These are phyloP conservation scores for Trypanosomatidae sp. DNA, from an alignment of 208 protist species.

Conservation along the genomic window DNA sequence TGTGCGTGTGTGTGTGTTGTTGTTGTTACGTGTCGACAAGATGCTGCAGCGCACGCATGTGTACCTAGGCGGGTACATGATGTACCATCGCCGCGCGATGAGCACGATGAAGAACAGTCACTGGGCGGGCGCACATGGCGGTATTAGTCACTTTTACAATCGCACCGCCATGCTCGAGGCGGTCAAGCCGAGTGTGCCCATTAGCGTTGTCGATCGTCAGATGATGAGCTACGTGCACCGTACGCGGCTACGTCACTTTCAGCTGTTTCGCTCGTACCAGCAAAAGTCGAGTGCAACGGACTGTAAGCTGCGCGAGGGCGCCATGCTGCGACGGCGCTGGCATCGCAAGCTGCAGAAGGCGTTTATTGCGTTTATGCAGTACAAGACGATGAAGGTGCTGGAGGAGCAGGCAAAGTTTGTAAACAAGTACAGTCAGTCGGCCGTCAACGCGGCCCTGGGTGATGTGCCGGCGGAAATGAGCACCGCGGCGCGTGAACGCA, in stretches of 20 bases:
- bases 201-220: slow-evolving; percentile 64
- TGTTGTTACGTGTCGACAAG: background rate
- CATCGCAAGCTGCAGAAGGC: slow-evolving; percentile 73
- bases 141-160: slow-evolving; percentile 78
- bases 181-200: slow-evolving; percentile 44
- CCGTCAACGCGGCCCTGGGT: slow-evolving; percentile 74
- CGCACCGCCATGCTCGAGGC: slow-evolving; percentile 73
- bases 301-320: slow-evolving; percentile 71
- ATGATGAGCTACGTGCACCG: slow-evolving; percentile 87
- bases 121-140: slow-evolving; percentile 64
- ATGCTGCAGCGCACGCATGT: slow-evolving; percentile 29
- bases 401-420: slow-evolving; percentile 81
- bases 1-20: background rate
- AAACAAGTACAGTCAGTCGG: slow-evolving; percentile 71
- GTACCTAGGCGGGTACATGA: slow-evolving; percentile 62
- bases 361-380: slow-evolving; percentile 87
- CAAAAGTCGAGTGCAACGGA: slow-evolving; percentile 80
- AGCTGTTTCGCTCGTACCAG: slow-evolving; percentile 84
- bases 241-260: slow-evolving; percentile 67
- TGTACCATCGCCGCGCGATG: slow-evolving; percentile 84
- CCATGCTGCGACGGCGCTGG: slow-evolving; percentile 77
- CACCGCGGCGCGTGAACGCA: slow-evolving; percentile 16
- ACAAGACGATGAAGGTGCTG: slow-evolving; percentile 84
- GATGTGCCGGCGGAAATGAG: slow-evolving; percentile 9
- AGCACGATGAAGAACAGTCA: slow-evolving; percentile 76